Evolutionary conservation across 2,329 filamentous ascomycete genomes (phyloP).

Genomic region (Neonectria ditissima): DNA sequence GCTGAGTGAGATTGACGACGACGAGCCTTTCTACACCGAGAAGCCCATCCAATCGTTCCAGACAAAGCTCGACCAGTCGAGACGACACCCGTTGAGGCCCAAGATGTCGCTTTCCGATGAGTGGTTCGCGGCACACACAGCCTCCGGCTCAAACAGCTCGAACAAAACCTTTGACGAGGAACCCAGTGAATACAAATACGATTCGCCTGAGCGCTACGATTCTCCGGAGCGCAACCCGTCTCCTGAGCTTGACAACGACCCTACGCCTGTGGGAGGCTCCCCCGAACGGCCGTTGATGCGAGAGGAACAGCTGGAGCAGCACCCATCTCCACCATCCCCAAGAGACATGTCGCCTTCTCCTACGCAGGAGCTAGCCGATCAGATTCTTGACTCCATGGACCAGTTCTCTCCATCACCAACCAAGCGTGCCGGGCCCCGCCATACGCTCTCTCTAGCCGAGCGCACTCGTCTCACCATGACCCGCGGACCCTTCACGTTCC

Average conservation of each 20-base stretch:
- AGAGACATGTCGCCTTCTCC: conserved; percentile 30
- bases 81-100: conserved; percentile 44
- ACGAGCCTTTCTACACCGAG: conserved; percentile 41
- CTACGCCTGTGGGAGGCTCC: conserved; percentile 26
- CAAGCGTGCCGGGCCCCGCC: conserved; percentile 62
- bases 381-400: conserved; percentile 67
- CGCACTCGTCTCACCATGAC: conserved; percentile 87
- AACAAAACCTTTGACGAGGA: conserved; percentile 38
- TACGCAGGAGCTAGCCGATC: conserved; percentile 65
- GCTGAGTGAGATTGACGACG: conserved; percentile 66
- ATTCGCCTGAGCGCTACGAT: not conserved
- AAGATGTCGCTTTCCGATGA: conserved; percentile 41
- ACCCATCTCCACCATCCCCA: conserved; percentile 11
- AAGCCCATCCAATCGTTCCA: conserved; percentile 43
- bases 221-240: conserved; percentile 37
- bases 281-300: conserved; percentile 29
- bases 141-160: conserved; percentile 30
- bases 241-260: conserved; percentile 36
- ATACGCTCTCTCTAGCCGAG: conserved; percentile 76
- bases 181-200: conserved; percentile 11
- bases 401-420: conserved; percentile 68
- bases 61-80: conserved; percentile 34
- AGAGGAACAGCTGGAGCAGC: conserved; percentile 1
- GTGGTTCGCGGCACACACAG: conserved; percentile 39
- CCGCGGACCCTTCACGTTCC: conserved; percentile 59